A percentile compares a stretch with the other conserved stretches of the same genome.
phyloP scores from a whole-genome alignment of 1,284 basidiomycete genomes.

The Porodaedalea pini region DNA sequence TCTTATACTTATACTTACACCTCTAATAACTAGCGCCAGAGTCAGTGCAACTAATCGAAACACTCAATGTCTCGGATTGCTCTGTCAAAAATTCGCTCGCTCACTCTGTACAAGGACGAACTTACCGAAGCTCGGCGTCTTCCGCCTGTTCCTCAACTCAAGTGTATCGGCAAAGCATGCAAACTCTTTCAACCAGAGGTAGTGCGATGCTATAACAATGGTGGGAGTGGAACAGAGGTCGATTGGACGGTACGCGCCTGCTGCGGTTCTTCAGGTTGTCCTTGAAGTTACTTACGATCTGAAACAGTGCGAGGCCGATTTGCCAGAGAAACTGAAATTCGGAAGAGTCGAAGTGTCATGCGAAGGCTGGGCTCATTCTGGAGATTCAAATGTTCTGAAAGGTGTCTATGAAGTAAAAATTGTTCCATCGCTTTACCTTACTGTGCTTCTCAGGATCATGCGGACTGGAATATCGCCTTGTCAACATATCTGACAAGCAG shows the following conservation, averaged over 20 bases:
- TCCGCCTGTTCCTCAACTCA: conserved; percentile 70
- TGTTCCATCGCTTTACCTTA: background rate
- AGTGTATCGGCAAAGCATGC: conserved; percentile 79
- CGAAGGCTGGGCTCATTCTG: conserved; percentile 81
- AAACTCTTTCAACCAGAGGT: conserved; percentile 74
- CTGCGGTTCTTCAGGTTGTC: background rate
- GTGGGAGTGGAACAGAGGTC: conserved; percentile 69
- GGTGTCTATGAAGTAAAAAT: conserved; percentile 42
- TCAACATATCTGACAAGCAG: conserved; percentile 51
- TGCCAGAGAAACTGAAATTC: conserved; percentile 76
- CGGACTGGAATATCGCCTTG: conserved; percentile 74
- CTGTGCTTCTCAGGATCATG: conserved; percentile 61
- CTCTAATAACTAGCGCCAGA: too few species aligned
- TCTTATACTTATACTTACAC: background rate
- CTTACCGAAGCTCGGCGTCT: conserved; percentile 67
- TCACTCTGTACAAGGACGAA: conserved; percentile 76
- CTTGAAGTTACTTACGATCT: background rate
- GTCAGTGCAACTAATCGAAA: background rate
- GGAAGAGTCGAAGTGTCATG: conserved; percentile 83
- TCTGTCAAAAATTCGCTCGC: conserved; percentile 64
- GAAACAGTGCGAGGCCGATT: conserved; percentile 79
- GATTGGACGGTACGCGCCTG: conserved; percentile 72
- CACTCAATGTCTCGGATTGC: conserved; percentile 58
- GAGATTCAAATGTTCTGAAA: conserved; percentile 82
- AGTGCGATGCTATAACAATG: conserved; percentile 80